Conservation (phyloP, 2,329 filamentous ascomycete species). For the Aspergillus ruber region DNA sequence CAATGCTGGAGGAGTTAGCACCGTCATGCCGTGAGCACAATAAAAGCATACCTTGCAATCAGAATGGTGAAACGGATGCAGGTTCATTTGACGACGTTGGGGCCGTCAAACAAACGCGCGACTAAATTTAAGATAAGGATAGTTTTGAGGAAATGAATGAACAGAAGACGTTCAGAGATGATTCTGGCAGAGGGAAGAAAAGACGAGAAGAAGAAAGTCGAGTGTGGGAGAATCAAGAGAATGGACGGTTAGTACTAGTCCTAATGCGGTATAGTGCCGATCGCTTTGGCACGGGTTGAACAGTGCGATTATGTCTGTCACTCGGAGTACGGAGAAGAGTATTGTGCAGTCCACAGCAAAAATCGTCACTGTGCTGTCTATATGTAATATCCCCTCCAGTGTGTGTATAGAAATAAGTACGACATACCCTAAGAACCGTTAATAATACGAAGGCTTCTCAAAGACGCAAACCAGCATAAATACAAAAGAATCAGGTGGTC, state of each 20-base stretch:
- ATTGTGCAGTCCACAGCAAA: no score
- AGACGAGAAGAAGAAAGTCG: not conserved
- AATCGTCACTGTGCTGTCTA: no score
- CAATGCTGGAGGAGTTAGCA: constrained; percentile 34
- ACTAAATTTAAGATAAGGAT: constrained; percentile 2
- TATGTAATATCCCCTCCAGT: no score
- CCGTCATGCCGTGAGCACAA: not conserved
- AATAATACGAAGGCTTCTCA: not conserved
- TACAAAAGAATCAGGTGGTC: not conserved
- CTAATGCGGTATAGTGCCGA: not conserved
- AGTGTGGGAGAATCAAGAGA: not conserved
- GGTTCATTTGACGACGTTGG: constrained; percentile 93
- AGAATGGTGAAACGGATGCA: constrained; percentile 63
- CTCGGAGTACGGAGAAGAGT: no score
- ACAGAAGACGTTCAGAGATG: not conserved
- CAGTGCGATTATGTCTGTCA: no score
- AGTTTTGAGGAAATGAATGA: not conserved
- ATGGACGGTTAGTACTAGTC: not conserved
- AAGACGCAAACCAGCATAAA: not conserved
- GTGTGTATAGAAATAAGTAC: no score
- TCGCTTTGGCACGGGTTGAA: not conserved
- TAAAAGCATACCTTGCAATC: constrained; percentile 56
- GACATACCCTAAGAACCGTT: not conserved
- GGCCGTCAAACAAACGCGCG: constrained; percentile 88
- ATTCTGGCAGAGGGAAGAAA: not conserved